Conservation (phyloP, 2,329 filamentous ascomycete genomes). For the Biscogniauxia sp. region DNA sequence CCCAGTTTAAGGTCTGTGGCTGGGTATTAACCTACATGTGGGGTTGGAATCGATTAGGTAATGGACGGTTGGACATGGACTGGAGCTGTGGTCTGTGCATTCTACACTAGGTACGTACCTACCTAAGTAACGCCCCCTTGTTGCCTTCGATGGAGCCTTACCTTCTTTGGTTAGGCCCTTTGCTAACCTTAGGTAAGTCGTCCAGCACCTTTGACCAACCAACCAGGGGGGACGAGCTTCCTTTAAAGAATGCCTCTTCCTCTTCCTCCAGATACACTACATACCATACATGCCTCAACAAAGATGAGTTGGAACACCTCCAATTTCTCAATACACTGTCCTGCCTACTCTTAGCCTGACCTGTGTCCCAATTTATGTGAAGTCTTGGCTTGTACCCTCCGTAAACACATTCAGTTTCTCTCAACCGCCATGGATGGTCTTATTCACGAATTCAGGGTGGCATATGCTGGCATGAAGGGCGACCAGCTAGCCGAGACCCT, state of each 20-base stretch:
- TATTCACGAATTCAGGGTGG: slow-evolving; percentile 70
- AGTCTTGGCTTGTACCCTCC: not conserved
- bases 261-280: not conserved
- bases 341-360: not conserved
- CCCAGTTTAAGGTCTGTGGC: too few relatives aligned
- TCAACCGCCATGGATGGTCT: slow-evolving; percentile 59
- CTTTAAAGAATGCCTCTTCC: slow-evolving; percentile 15
- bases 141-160: too few relatives aligned
- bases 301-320: slow-evolving; percentile 1
- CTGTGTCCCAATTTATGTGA: not conserved
- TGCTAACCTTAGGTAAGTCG: not conserved
- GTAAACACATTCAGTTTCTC: not conserved
- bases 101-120: too few relatives aligned
- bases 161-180: too few relatives aligned
- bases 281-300: not conserved
- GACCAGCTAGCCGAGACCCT: slow-evolving; percentile 72
- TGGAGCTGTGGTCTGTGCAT: too few relatives aligned
- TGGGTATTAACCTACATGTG: too few relatives aligned
- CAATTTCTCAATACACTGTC: not conserved
- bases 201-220: slow-evolving; percentile 14
- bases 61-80: too few relatives aligned
- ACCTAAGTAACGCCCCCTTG: too few relatives aligned
- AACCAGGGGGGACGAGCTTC: slow-evolving; percentile 14
- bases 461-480: slow-evolving; percentile 64
- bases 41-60: too few relatives aligned